Percentiles rank a stretch among this genome's conserved stretches.
Evolutionary conservation across 1,284 basidiomycete genomes (phyloP).

Genomic region (Papiliotrema nemorosa): DNA sequence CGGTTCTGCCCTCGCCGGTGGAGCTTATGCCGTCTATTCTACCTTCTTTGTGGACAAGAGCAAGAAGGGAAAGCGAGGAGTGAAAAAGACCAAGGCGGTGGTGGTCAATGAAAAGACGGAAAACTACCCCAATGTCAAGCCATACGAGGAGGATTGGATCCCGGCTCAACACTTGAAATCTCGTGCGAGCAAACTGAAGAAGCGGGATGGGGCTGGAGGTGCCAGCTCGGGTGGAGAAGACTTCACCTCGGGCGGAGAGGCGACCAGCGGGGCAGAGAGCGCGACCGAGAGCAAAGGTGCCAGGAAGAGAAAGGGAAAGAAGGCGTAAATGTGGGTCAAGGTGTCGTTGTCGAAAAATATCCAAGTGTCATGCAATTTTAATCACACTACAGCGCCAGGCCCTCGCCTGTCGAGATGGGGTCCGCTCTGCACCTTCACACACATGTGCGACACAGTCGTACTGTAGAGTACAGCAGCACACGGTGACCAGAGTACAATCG

Average conservation of each 20-base stretch:
- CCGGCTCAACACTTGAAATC: conserved; percentile 76
- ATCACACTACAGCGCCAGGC: too few species aligned
- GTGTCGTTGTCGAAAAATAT: neutral
- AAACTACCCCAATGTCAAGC: conserved; percentile 63
- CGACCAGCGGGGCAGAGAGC: conserved; percentile 40
- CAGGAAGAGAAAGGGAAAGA: conserved; percentile 32
- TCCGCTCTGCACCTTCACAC: neutral
- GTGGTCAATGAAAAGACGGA: conserved; percentile 60
- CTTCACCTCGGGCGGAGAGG: conserved; percentile 34
- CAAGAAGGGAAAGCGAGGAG: conserved; percentile 14
- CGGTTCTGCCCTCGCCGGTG: conserved; percentile 61
- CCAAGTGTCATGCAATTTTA: neutral
- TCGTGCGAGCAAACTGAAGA: conserved; percentile 52
- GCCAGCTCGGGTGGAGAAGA: conserved; percentile 30
- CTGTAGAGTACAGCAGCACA: too few species aligned
- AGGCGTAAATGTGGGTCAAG: conserved; percentile 9
- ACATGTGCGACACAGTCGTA: too few species aligned
- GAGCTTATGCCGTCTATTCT: conserved; percentile 65
- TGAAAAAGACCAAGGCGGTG: conserved; percentile 29
- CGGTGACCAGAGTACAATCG: too few species aligned
- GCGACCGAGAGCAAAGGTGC: conserved; percentile 33
- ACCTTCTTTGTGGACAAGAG: conserved; percentile 58
- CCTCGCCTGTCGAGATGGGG: neutral
- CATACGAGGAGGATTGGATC: conserved; percentile 89
- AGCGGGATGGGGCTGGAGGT: conserved; percentile 35